Evolutionary conservation across 2,329 filamentous ascomycete genomes (phyloP).

Genomic region (Thelonectria discophora): DNA sequence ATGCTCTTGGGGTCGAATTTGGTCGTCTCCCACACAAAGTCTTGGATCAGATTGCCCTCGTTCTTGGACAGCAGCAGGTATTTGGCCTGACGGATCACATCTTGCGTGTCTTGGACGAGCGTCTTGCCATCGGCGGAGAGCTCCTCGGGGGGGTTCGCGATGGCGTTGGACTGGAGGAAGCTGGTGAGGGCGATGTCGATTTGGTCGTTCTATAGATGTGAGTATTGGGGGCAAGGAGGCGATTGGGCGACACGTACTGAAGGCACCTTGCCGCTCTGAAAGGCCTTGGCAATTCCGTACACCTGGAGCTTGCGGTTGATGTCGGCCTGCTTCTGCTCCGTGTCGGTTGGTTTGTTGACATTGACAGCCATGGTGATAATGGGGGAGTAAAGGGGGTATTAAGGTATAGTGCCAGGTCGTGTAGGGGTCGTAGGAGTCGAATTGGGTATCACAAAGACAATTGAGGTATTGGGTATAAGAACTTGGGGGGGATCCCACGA

Average conservation of each 20-base stretch:
- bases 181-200: conserved; percentile 95
- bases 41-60: conserved; percentile 90
- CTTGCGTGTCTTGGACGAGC: conserved; percentile 79
- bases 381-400: conserved; percentile 12
- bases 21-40: conserved; percentile 95
- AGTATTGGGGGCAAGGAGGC: background rate
- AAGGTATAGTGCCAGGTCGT: conserved; percentile 1
- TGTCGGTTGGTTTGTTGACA: conserved; percentile 79
- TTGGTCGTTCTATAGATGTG: conserved; percentile 79
- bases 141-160: conserved; percentile 75
- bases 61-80: conserved; percentile 91
- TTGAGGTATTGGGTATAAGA: conserved; percentile 33
- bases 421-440: conserved; percentile 10
- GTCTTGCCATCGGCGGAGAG: conserved; percentile 83
- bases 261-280: conserved; percentile 88
- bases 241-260: conserved; percentile 68
- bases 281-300: conserved; percentile 88
- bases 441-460: conserved; percentile 44
- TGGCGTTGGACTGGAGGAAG: conserved; percentile 75
- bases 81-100: conserved; percentile 87
- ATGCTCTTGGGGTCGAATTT: conserved; percentile 73
- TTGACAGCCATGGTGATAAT: conserved; percentile 48
- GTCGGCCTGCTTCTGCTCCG: conserved; percentile 81
- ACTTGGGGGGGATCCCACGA: conserved; percentile 23
- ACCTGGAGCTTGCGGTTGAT: conserved; percentile 95